Evolutionary conservation across 768 basidiomycete genomes (phyloP).

Genomic region (Lanmaoa pseudosensibilis): DNA sequence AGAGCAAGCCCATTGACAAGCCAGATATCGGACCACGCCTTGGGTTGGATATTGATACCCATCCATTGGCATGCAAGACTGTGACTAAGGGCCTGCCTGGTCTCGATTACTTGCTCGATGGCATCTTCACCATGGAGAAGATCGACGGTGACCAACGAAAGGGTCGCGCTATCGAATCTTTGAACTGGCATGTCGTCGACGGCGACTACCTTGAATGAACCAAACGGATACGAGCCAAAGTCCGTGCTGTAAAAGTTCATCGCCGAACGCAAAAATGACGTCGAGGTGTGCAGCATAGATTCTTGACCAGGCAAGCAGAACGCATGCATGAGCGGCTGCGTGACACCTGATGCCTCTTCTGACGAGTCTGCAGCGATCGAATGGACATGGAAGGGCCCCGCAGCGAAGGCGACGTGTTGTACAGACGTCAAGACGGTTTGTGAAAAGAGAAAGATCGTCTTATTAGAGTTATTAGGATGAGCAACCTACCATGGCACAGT

Average conservation of each 20-base stretch:
- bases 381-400: constrained; percentile 87
- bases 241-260: constrained; percentile 92
- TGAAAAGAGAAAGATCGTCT: constrained; percentile 91
- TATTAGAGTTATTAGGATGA: constrained; percentile 90
- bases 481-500: constrained; percentile 57
- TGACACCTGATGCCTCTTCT: constrained; percentile 61
- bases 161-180: constrained; percentile 81
- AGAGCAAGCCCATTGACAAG: constrained; percentile 92
- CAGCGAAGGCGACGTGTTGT: constrained; percentile 96
- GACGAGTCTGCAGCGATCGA: constrained; percentile 63
- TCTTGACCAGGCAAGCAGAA: constrained; percentile 94
- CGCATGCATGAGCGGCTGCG: constrained; percentile 79
- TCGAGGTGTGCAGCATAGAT: constrained; percentile 63
- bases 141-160: constrained; percentile 78
- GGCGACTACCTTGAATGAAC: constrained; percentile 91
- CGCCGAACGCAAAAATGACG: constrained; percentile 76
- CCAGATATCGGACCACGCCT: constrained; percentile 93
- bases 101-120: constrained; percentile 92
- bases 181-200: constrained; percentile 84
- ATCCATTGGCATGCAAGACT: constrained; percentile 95
- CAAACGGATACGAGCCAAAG: constrained; percentile 94
- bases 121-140: constrained; percentile 84
- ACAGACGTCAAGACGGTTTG: constrained; percentile 85
- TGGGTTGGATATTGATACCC: constrained; percentile 93
- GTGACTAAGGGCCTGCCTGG: constrained; percentile 81